These are phyloP conservation scores for Naganishia randhawae DNA, from an alignment of 768 basidiomycete species.

Conservation along the genomic window DNA sequence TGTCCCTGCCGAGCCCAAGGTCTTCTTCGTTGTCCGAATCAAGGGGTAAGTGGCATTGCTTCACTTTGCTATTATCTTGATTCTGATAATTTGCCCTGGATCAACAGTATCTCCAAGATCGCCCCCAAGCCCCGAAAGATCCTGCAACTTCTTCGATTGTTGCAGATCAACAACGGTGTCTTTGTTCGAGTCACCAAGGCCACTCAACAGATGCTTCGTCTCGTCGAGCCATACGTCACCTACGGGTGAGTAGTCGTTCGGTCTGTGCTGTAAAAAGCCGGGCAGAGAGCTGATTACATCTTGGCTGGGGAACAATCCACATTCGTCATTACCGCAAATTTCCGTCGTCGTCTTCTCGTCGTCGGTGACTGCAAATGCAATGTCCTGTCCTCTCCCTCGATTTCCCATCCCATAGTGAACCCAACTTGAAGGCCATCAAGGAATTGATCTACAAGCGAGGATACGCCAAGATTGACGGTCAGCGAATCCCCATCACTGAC, in stretches of 20 bases:
- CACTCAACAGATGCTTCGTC: constrained; percentile 94
- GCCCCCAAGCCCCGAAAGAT: constrained; percentile 99
- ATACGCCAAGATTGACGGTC: constrained; percentile 96
- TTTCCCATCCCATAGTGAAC: constrained; percentile 62
- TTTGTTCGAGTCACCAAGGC: constrained; percentile 96
- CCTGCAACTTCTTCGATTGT: constrained; percentile 92
- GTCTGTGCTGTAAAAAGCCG: constrained; percentile 24
- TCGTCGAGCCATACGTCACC: constrained; percentile 94
- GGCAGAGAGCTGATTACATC: constrained; percentile 36
- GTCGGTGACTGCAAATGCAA: constrained; percentile 13
- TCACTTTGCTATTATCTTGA: neutral
- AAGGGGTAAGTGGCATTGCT: constrained; percentile 70
- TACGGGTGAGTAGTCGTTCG: constrained; percentile 67
- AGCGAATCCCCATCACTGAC: constrained; percentile 90
- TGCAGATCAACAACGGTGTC: constrained; percentile 99
- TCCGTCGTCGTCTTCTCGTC: constrained; percentile 1
- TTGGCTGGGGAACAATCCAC: constrained; percentile 20
- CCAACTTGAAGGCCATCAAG: constrained; percentile 92
- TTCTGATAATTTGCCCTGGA: neutral
- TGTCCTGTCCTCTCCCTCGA: constrained; percentile 24
- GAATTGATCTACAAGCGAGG: constrained; percentile 99
- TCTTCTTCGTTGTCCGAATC: constrained; percentile 96
- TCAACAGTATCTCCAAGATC: constrained; percentile 92
- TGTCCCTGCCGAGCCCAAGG: constrained; percentile 92
- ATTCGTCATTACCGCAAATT: neutral